These are phyloP conservation scores for Neurospora crassa DNA, from an alignment of 2,329 filamentous ascomycete genomes.

Conservation along the genomic window DNA sequence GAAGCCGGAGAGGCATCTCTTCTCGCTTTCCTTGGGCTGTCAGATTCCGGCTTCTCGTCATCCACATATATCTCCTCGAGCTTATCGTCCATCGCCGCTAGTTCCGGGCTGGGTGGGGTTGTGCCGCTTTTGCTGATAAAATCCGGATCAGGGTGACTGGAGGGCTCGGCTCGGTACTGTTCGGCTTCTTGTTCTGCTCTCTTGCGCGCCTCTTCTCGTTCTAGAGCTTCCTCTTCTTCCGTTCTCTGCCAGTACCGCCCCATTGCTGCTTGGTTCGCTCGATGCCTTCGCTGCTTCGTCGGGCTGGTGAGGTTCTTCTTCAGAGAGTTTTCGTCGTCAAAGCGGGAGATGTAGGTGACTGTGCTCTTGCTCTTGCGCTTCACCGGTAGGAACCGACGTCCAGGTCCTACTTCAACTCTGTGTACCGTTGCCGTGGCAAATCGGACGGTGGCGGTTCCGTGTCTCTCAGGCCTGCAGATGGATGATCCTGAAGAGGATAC, in stretches of 20 bases:
- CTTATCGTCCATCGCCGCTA: neutral
- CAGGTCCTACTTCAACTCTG: constrained; percentile 18
- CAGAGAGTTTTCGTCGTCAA: constrained; percentile 13
- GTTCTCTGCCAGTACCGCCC: constrained; percentile 19
- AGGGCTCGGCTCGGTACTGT: constrained; percentile 17
- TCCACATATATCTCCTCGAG: neutral
- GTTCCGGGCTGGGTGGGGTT: neutral
- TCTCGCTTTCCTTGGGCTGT: neutral
- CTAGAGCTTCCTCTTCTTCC: constrained; percentile 19
- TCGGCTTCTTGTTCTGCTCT: constrained; percentile 17
- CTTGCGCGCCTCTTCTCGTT: constrained; percentile 15
- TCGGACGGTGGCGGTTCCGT: constrained; percentile 14
- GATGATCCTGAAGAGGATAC: constrained; percentile 10
- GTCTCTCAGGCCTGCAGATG: constrained; percentile 11
- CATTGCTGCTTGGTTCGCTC: constrained; percentile 20
- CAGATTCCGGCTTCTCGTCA: neutral
- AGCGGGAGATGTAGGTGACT: constrained; percentile 17
- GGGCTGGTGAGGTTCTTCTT: constrained; percentile 15
- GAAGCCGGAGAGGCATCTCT: neutral
- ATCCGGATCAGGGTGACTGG: constrained; percentile 7
- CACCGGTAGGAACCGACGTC: constrained; percentile 17
- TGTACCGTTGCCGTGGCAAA: constrained; percentile 20
- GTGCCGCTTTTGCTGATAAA: neutral
- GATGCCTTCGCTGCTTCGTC: constrained; percentile 17
- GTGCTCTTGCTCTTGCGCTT: constrained; percentile 20